Evolutionary conservation across 352 stramenopile species (phyloP).

Genomic region (Pythium coloratum): DNA sequence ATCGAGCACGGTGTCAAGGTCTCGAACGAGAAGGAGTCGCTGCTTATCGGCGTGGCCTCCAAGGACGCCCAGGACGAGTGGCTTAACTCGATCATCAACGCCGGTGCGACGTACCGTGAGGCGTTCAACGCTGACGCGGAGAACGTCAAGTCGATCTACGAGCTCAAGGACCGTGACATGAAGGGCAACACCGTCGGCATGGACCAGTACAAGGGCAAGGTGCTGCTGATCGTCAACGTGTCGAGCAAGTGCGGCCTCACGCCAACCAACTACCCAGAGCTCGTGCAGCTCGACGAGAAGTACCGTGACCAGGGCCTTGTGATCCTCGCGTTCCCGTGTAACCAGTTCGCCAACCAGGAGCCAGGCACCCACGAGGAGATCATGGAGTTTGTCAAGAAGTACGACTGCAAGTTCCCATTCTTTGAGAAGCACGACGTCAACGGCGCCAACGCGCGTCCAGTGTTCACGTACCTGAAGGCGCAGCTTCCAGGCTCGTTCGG

Average conservation of each 20-base stretch:
- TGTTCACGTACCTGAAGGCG: conserved; percentile 83
- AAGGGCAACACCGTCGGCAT: conserved; percentile 57
- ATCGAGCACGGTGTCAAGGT: conserved; percentile 51
- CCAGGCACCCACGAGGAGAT: conserved; percentile 56
- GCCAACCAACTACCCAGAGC: conserved; percentile 65
- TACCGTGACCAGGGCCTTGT: conserved; percentile 56
- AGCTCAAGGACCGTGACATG: conserved; percentile 63
- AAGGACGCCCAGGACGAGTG: conserved; percentile 47
- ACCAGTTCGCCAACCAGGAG: conserved; percentile 83
- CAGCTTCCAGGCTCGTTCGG: conserved; percentile 40
- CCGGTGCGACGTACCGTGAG: conserved; percentile 47
- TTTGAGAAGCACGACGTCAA: conserved; percentile 86
- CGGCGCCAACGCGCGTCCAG: conserved; percentile 63
- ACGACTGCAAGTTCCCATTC: conserved; percentile 49
- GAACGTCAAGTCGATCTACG: conserved; percentile 66
- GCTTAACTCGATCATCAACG: conserved; percentile 45
- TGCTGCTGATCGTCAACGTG: conserved; percentile 24
- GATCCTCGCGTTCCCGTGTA: conserved; percentile 82
- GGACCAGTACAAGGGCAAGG: conserved; percentile 38
- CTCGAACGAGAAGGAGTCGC: conserved; percentile 29
- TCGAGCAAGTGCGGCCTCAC: conserved; percentile 22
- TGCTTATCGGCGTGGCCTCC: conserved; percentile 34
- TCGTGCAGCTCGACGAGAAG: conserved; percentile 37
- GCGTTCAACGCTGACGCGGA: conserved; percentile 35
- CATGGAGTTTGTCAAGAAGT: conserved; percentile 54